Conservation (phyloP, 2,329 filamentous ascomycete genomes). For the Alternaria triticina region DNA sequence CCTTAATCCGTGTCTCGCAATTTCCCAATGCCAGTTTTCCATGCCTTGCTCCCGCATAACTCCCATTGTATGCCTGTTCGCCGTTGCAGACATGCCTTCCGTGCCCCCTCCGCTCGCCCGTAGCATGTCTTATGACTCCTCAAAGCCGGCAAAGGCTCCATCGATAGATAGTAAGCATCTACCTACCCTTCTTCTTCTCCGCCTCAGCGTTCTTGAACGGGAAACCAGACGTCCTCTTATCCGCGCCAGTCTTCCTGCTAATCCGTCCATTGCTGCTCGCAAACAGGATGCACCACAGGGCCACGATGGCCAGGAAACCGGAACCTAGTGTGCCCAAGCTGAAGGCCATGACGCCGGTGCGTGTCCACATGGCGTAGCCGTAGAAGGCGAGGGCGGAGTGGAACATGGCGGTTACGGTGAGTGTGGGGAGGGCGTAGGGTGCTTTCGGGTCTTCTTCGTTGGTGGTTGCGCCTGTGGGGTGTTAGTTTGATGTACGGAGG, state of each 20-base stretch:
- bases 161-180: conserved; percentile 3
- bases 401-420: conserved; percentile 71
- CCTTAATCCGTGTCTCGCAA: neutral
- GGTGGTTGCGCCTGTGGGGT: conserved; percentile 41
- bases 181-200: conserved; percentile 56
- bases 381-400: conserved; percentile 64
- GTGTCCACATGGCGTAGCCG: conserved; percentile 71
- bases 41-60: neutral
- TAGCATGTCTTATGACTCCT: neutral
- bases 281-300: conserved; percentile 69
- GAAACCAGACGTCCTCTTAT: conserved; percentile 70
- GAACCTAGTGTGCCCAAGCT: conserved; percentile 66
- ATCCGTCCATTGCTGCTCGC: conserved; percentile 63
- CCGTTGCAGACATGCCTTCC: neutral
- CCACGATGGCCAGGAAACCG: conserved; percentile 64
- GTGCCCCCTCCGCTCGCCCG: neutral
- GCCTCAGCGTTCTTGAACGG: conserved; percentile 68
- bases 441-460: conserved; percentile 46
- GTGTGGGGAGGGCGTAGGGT: conserved; percentile 65
- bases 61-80: neutral
- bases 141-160: neutral
- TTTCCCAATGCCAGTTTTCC: neutral
- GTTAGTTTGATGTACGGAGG: neutral
- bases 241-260: conserved; percentile 68
- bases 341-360: conserved; percentile 63